Evolutionary conservation across 2,329 filamentous ascomycete species (phyloP), one percentile per base, ranked within the genome.

Genomic region (Pyricularia sp.): DNA sequence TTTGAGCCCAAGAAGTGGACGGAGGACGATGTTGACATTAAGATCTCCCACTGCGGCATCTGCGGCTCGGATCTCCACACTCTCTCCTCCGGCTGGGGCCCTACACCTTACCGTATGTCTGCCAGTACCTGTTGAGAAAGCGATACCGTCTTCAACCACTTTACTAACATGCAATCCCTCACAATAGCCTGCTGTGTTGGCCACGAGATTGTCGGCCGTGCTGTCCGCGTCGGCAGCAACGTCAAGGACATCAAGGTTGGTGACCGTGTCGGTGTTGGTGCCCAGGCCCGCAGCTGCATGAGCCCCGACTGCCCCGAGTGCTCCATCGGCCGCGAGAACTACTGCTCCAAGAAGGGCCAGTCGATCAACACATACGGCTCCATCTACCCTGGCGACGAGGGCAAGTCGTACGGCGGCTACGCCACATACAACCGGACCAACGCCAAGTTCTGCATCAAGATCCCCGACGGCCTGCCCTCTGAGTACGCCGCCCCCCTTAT

Each of bases 1-100:
- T 90, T 84, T 69, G 81, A 87, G 76, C 87, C 87, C 55, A 90
- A 90, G 80, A 77, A 79, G n/a, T 90, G 87, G 84, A 84, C 87
- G 64, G 88, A 90, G 75, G 85, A 82, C 30, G 87, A 90, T 71
- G 78, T 91, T 68, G 88, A 91, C 74, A 88, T 91, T 72, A 81
- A 85, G 74, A 79, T 91, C 71, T 85, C 86, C 3, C 87, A 90
- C 79, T 90, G 87, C 73, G 88, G 88, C 70, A 84, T 91, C 71
- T 91, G 88, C 74, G 88, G 86, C 68, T 85, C 83, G 0, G 88
- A 90, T 71, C 66, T 89, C 50, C 87, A 90, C 77, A 84, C 80
- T 4, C 79, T 90, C 3, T 81, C 83, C 55, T 85, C 84, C 1
- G 87, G 84, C 65, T 86, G 84, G 84, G 78, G 65, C 9, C 26